phyloP scores from a whole-genome alignment of 257 asterid genomes.

The Forsythia viridissima region DNA sequence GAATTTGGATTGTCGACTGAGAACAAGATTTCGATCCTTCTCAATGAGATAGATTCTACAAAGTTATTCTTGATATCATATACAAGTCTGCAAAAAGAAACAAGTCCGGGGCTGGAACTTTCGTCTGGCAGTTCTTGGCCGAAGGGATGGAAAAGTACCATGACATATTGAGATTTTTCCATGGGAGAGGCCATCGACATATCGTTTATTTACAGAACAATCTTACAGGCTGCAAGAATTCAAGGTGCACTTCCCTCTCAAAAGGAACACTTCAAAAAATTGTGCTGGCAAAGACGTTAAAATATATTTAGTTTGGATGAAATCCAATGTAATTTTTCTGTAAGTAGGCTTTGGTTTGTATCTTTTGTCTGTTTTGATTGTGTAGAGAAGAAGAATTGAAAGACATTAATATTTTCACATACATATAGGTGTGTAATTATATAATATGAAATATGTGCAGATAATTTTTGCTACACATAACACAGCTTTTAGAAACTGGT shows the following conservation, averaged over 20 bases:
- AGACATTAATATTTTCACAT: not conserved
- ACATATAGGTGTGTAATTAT: not conserved
- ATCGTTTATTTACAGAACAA: constrained; percentile 70
- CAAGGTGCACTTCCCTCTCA: constrained; percentile 88
- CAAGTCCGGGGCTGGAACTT: constrained; percentile 78
- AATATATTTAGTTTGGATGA: not conserved
- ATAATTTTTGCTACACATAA: not conserved
- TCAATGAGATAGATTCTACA: constrained; percentile 25
- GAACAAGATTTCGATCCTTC: constrained; percentile 66
- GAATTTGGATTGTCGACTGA: constrained; percentile 84
- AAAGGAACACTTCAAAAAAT: constrained; percentile 52
- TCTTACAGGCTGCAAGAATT: constrained; percentile 81
- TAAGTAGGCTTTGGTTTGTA: not conserved
- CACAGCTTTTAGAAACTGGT: not conserved
- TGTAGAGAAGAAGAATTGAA: not conserved
- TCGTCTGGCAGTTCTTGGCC: constrained; percentile 90
- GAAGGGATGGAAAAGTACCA: constrained; percentile 86
- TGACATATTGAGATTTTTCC: constrained; percentile 86
- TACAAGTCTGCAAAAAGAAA: constrained; percentile 69
- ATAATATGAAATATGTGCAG: not conserved
- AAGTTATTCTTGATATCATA: constrained; percentile 68
- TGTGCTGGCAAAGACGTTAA: constrained; percentile 46
- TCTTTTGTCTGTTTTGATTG: constrained; percentile 2
- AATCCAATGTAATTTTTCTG: constrained; percentile 3
- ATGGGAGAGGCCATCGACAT: constrained; percentile 67